These are phyloP conservation scores for Barbatosphaeria neglecta DNA, from an alignment of 495 filamentous ascomycete species.

Conservation along the genomic window DNA sequence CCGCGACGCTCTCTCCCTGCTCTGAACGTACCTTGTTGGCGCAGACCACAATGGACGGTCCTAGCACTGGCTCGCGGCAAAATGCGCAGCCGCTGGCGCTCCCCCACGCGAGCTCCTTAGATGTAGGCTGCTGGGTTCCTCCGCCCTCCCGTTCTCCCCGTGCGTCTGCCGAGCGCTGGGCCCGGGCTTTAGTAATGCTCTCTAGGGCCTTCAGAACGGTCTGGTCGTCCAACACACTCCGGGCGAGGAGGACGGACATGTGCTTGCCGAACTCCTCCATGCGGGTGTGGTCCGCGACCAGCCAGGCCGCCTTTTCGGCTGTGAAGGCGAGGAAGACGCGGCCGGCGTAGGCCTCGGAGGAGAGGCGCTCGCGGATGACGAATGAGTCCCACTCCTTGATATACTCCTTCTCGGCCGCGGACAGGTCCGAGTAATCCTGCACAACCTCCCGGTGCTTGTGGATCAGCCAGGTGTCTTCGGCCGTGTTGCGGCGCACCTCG, in stretches of 20 bases:
- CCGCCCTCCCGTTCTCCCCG: too few species aligned
- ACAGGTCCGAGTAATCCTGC: slow-evolving; percentile 37
- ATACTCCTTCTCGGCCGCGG: slow-evolving; percentile 38
- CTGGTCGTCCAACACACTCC: slow-evolving; percentile 23
- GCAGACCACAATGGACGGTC: slow-evolving; percentile 26
- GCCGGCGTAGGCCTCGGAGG: slow-evolving; percentile 32
- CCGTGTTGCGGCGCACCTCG: slow-evolving; percentile 24
- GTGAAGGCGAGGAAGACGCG: slow-evolving; percentile 32
- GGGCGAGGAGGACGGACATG: slow-evolving; percentile 29
- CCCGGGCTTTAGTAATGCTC: slow-evolving; percentile 23
- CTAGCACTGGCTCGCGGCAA: slow-evolving; percentile 27
- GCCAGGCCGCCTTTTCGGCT: slow-evolving; percentile 29
- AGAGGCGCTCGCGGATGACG: slow-evolving; percentile 32
- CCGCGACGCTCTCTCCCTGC: background rate
- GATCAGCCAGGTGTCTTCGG: slow-evolving; percentile 38
- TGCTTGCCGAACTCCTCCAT: slow-evolving; percentile 35
- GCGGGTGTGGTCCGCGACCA: slow-evolving; percentile 23
- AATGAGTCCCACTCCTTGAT: slow-evolving; percentile 40
- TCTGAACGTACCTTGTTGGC: slow-evolving; percentile 26
- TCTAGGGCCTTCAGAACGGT: slow-evolving; percentile 21
- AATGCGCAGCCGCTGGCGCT: slow-evolving; percentile 23
- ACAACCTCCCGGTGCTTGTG: slow-evolving; percentile 41
- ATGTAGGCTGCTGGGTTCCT: too few species aligned
- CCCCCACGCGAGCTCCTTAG: slow-evolving; percentile 13
- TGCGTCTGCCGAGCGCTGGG: too few species aligned